phyloP scores from a whole-genome alignment of 2,329 filamentous ascomycete species.

The Fragosphaeria purpurea region DNA sequence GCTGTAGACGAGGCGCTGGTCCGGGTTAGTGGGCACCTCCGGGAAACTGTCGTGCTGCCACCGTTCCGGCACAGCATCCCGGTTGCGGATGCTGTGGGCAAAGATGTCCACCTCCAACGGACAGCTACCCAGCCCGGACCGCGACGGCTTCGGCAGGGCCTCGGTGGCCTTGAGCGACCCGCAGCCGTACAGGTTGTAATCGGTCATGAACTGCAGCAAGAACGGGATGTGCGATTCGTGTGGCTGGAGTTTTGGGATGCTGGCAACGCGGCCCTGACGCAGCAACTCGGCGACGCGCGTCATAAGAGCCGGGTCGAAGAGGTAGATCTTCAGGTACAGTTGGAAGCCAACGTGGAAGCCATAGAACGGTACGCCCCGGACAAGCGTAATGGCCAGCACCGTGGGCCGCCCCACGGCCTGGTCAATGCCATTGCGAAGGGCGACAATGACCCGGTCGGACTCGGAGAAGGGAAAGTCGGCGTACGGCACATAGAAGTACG shows the following conservation, averaged over 20 bases:
- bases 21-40: slow-evolving; percentile 56
- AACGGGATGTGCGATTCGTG: slow-evolving; percentile 93
- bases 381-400: slow-evolving; percentile 77
- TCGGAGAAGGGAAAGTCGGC: slow-evolving; percentile 3
- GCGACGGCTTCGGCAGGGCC: slow-evolving; percentile 62
- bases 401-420: slow-evolving; percentile 66
- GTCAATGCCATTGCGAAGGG: slow-evolving; percentile 78
- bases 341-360: slow-evolving; percentile 89
- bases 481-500: slow-evolving; percentile 69
- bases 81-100: slow-evolving; percentile 79
- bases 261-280: slow-evolving; percentile 56
- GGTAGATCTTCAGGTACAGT: slow-evolving; percentile 88
- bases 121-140: slow-evolving; percentile 64
- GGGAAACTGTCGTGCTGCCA: slow-evolving; percentile 78
- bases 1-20: slow-evolving; percentile 78
- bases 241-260: slow-evolving; percentile 84
- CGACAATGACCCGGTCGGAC: neutral
- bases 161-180: slow-evolving; percentile 68
- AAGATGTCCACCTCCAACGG: slow-evolving; percentile 83
- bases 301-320: slow-evolving; percentile 80
- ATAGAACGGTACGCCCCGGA: slow-evolving; percentile 92
- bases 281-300: slow-evolving; percentile 80
- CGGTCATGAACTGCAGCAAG: slow-evolving; percentile 92
- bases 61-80: slow-evolving; percentile 64
- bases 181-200: slow-evolving; percentile 96